These are phyloP conservation scores for Lachancea fermentati DNA, from an alignment of 805 yeast species.

Conservation along the genomic window DNA sequence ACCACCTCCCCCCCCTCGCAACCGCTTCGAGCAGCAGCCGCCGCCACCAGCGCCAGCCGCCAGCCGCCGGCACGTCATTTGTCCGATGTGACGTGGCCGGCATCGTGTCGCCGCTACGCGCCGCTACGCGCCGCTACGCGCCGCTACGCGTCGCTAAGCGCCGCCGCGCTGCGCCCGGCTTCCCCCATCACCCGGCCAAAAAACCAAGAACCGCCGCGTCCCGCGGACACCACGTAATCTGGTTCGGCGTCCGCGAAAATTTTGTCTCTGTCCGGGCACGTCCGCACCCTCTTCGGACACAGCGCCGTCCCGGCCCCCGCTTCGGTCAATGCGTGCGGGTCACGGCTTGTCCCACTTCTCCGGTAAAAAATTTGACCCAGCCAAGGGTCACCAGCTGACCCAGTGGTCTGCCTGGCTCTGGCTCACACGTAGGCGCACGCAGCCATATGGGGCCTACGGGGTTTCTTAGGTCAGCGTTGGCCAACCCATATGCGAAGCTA, in stretches of 20 bases:
- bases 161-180: not conserved
- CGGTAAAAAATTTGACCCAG: not conserved
- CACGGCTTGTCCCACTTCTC: not conserved
- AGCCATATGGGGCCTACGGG: not conserved
- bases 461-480: not conserved
- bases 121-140: too few species aligned
- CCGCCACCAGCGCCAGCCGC: not conserved
- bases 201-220: not conserved
- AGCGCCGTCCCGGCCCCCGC: not conserved
- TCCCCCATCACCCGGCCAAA: not conserved
- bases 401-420: not conserved
- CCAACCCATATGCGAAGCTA: not conserved
- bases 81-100: not conserved
- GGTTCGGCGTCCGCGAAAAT: not conserved
- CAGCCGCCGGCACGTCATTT: not conserved
- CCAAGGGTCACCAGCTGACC: not conserved
- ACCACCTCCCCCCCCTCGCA: too few species aligned
- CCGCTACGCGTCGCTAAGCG: too few species aligned
- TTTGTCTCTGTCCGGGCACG: not conserved
- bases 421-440: not conserved
- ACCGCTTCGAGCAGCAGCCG: not conserved
- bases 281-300: not conserved
- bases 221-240: not conserved
- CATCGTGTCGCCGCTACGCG: too few species aligned
- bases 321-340: not conserved